phyloP scores from a whole-genome alignment of 1,139 yeast genomes.

The Scheffersomyces stambukii region DNA sequence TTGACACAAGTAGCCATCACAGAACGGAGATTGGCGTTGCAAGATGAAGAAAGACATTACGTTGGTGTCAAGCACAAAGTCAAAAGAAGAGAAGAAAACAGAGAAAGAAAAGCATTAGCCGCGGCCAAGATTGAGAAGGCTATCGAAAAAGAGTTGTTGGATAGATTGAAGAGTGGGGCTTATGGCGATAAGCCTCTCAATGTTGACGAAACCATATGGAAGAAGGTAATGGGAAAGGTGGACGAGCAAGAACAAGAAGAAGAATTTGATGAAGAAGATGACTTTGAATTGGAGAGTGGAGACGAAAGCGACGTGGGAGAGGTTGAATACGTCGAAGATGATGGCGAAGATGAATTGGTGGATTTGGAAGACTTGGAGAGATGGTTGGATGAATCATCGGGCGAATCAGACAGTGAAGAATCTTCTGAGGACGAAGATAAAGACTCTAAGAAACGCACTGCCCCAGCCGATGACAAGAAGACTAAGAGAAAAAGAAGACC shows the following conservation, averaged over 20 bases:
- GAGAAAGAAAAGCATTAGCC: slow-evolving; percentile 93
- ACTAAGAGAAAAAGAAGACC: slow-evolving; percentile 58
- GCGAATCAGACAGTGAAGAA: slow-evolving; percentile 32
- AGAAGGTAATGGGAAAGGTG: slow-evolving; percentile 79
- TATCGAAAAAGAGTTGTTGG: slow-evolving; percentile 90
- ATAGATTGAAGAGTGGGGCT: slow-evolving; percentile 94
- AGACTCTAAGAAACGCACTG: slow-evolving; percentile 36
- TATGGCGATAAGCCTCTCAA: slow-evolving; percentile 97
- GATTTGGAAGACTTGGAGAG: slow-evolving; percentile 89
- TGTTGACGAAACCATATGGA: slow-evolving; percentile 95
- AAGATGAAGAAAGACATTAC: slow-evolving; percentile 87
- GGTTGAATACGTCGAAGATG: slow-evolving; percentile 82
- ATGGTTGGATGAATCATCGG: slow-evolving; percentile 75
- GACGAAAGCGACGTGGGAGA: slow-evolving; percentile 68
- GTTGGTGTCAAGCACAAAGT: slow-evolving; percentile 93
- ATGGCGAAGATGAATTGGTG: slow-evolving; percentile 82
- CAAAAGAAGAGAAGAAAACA: slow-evolving; percentile 84
- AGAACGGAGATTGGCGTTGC: slow-evolving; percentile 88
- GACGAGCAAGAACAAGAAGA: slow-evolving; percentile 56
- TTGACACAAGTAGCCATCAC: slow-evolving; percentile 93
- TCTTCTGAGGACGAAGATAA: slow-evolving; percentile 27
- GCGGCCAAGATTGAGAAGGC: slow-evolving; percentile 97
- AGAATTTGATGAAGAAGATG: slow-evolving; percentile 60
- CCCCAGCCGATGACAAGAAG: slow-evolving; percentile 27
- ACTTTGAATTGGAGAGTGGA: slow-evolving; percentile 54